These are phyloP conservation scores for Dactylorhiza incarnata DNA, from an alignment of 106 monocot genomes.

Conservation along the genomic window DNA sequence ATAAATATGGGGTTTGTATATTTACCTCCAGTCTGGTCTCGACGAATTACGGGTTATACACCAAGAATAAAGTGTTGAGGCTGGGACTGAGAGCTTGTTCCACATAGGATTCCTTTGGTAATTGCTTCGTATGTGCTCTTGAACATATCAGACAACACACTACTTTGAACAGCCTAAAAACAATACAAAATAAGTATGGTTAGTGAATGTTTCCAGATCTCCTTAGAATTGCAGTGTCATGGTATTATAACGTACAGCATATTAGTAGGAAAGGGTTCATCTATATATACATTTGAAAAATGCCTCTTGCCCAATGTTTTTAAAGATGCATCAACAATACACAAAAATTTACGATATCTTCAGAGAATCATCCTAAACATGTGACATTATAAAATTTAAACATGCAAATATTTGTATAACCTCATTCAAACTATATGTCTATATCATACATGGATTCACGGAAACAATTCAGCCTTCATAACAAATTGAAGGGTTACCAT, in stretches of 20 bases:
- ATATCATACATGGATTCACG: no score
- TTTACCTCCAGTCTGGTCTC: no score
- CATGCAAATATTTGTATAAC: background rate
- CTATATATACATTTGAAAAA: background rate
- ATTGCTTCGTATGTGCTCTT: conserved; percentile 69
- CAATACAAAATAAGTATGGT: conserved; percentile 1
- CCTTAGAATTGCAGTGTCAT: background rate
- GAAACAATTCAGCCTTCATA: no score
- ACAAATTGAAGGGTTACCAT: no score
- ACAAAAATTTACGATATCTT: no score
- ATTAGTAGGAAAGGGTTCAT: no score
- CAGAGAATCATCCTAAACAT: background rate
- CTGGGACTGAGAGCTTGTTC: conserved; percentile 55
- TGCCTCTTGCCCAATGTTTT: background rate
- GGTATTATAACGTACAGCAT: no score
- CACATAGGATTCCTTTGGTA: conserved; percentile 74
- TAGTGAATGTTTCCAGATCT: background rate
- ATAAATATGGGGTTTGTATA: no score
- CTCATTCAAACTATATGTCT: no score
- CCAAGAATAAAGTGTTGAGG: conserved; percentile 45
- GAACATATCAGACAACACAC: conserved; percentile 79
- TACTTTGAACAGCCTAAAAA: conserved; percentile 54
- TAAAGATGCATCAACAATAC: background rate
- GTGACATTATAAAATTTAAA: background rate
- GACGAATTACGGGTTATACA: no score